Evolutionary conservation across 2,329 filamentous ascomycete species (phyloP), one percentile per base, ranked within the genome.

Genomic region (Aspergillus pseudonomiae): DNA sequence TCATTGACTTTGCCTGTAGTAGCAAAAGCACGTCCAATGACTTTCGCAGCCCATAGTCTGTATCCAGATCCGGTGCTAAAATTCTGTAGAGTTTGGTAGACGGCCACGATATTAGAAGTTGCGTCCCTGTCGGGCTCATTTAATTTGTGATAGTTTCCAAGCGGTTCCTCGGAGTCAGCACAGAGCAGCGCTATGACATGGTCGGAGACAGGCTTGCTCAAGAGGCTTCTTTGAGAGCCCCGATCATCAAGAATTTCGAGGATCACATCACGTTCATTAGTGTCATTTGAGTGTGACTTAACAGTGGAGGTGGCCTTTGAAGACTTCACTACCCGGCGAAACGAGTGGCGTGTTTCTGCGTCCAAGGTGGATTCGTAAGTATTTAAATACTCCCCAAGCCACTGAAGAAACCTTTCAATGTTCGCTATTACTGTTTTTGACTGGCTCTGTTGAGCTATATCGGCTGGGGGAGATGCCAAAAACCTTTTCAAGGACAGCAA

Each of bases 371-470:
- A 88, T 9, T 83, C 78, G 67, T 91, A 94, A 0, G 80, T 77
- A 19, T 85, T 80, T 4, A 97, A 81, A 68, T 91, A 93, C 54
- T 85, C 81, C 10, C 86, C 85, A 57, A 98, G 87, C 93, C 94
- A 98, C 12, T 80, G 75, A 69, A 94, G 89, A 70, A 99, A 98
- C 1, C 77, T 79, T 65, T 89, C 85, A 7, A 92, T 90, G 71
- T 91, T 94, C 64, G 83, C 87, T 81, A 93, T 88, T 0, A 93
- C 96, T 6, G 86, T 85, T 67, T 86, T 86, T 75, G 94, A 91
- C 70, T 97, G 92, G 63, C 86, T 92, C 74, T 96, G 92, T 70
- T 97, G 92, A 0, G 92, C 94, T 4, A 91, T 94, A 70, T 88
- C 93, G 14, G 91, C 88, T 70, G 93, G 90, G 36, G 86, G 88